Evolutionary conservation across 1,284 basidiomycete species (phyloP), one percentile per base, ranked within the genome.

Genomic region (Boletellus sp.): DNA sequence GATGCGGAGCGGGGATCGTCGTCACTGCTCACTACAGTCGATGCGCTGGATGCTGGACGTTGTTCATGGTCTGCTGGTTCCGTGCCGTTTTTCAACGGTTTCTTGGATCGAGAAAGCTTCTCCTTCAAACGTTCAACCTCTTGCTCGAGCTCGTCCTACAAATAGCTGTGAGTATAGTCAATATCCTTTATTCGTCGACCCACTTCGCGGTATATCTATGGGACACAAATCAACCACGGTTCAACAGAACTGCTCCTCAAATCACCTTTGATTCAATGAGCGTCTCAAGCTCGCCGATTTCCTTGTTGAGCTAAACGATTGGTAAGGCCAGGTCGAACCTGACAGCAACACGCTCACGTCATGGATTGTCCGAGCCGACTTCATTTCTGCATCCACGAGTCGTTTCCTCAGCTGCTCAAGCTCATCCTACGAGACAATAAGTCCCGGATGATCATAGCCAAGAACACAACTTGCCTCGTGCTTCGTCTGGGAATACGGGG

Each of bases 281-380:
- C 47, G 83, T 79, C 66, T 96, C 93, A 19, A 96, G 76, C 63
- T 95, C 91, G 42, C 84, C 80, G 41, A 95, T 89, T 69, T 95
- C 91, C 60, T 92, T 91, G 68, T 92, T 89, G 51, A 92, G 77
- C 88, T 93, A 57, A 19, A 52, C 11, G n/a, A 25, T 49, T 40
- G 29, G 27, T 36, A 38, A 48, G 43, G 19, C 53, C 37, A 45
- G 42, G 40, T 45, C 40, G 41, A 30, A 19, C 23, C 36, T 21
- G 34, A 43, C 16, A 8, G 22, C 7, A 35, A 39, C 30, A 22
- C 5, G 68, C 80, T 41, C 63, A 88, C 87, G 59, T 87, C 82
- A 59, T 87, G 82, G n/a, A 78, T 74, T 16, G 74, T 73, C 33
- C 86, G 75, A 29, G 83, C 80, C 56, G 73, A 79, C 69, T 85